Percentiles rank a stretch among this genome's conserved stretches.
Evolutionary conservation across 2,329 filamentous ascomycete genomes (phyloP).

Genomic region (Colletotrichum tanaceti): DNA sequence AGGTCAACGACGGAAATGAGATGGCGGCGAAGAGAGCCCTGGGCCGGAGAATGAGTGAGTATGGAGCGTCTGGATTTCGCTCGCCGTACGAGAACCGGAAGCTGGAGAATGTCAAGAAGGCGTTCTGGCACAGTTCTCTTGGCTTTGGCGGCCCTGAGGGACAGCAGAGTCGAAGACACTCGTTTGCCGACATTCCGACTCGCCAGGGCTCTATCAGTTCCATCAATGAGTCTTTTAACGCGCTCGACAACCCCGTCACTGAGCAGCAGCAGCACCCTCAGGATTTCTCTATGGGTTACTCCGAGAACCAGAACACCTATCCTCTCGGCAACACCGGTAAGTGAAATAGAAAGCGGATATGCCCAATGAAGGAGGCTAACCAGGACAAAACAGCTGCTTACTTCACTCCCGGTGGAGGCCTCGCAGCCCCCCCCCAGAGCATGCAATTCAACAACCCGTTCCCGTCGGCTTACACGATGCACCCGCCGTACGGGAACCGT

Average conservation of each 20-base stretch:
- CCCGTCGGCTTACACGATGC: conserved; percentile 59
- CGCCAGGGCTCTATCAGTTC: conserved; percentile 73
- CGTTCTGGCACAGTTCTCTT: conserved; percentile 78
- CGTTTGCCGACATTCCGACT: conserved; percentile 77
- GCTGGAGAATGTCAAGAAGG: conserved; percentile 73
- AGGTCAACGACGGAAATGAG: conserved; percentile 65
- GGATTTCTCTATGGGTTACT: conserved; percentile 56
- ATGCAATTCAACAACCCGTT: conserved; percentile 57
- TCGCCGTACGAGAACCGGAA: conserved; percentile 70
- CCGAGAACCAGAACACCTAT: conserved; percentile 52
- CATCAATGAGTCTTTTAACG: conserved; percentile 62
- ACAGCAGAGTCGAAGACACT: conserved; percentile 82
- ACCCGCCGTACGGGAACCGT: conserved; percentile 60
- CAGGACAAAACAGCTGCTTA: conserved; percentile 50
- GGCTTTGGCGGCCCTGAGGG: conserved; percentile 73
- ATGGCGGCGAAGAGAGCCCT: conserved; percentile 59
- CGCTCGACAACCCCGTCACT: conserved; percentile 59
- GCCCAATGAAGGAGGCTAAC: conserved; percentile 43
- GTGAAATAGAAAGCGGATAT: conserved; percentile 41
- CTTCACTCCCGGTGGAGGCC: conserved; percentile 50
- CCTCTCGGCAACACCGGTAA: conserved; percentile 55
- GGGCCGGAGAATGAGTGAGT: conserved; percentile 69
- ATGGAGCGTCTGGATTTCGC: conserved; percentile 59
- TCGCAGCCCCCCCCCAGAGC: conserved; percentile 50
- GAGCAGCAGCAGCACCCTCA: conserved; percentile 57